Base-by-base conservation (phyloP, 2,329 filamentous ascomycete genomes). In the Paracoccidioides brasiliensis region DNA sequence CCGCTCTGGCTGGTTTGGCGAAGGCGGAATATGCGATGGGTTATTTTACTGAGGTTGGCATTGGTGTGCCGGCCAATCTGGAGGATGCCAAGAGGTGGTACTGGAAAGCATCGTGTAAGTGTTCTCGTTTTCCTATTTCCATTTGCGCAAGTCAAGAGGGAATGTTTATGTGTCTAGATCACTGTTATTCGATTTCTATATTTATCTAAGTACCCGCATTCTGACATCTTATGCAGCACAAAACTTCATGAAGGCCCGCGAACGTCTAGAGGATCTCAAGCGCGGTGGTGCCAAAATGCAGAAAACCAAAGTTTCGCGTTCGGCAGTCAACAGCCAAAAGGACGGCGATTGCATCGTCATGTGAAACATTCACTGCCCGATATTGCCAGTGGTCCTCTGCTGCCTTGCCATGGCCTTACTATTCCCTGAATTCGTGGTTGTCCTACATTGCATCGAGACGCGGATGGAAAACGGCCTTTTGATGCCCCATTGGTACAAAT, bases 11-110 rank as follows among this genome's bases (percentile, higher is more conserved):
- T 3, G 90, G 91, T 2, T 73, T 96, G 41, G 84, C 89, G 6
- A 98, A 97, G 76, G 93, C 93, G 0, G 88, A 97, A 73, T 97
- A 96, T 72, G 93, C 91, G 0, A 95, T 98, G 86, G 93, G 93
- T 0, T 96, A 97, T 72, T 96, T 95, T 67, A 94, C 88, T 0
- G 93, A 98, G 71, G 85, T 93, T 51, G 93, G 93, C 10, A 97
- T 98, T 63, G 93, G 93, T 35, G 84, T 88, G 60, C 78, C 85
- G 14, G 83, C 86, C 7, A 94, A 91, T 68, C 65, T 96, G 63
- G 93, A 98, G 65, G 93, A 97, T 72, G 93, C 91, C 28, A 96
- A 95, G 78, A 82, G 90, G 64, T 98, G 93, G 93, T 98, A 98
- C 73, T 96, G 90, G 80, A 80, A 91, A 69, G 90, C 93, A 72